Evolutionary conservation across 2,329 filamentous ascomycete genomes (phyloP), one percentile per base, ranked within the genome.

Genomic region (Aspergillus neoniger): DNA sequence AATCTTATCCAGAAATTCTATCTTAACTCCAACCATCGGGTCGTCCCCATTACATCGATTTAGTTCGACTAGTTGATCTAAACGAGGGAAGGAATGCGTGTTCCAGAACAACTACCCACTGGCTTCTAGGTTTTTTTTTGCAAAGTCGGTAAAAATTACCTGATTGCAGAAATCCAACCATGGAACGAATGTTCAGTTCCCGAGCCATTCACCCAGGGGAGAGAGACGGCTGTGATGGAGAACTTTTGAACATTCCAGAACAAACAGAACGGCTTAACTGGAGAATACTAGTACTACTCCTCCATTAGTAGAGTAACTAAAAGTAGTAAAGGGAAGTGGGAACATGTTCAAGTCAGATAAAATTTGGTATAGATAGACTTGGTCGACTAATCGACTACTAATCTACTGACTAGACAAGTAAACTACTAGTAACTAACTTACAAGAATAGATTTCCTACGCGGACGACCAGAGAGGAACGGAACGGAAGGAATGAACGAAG

Each of bases 211-310:
- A 50, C n/a, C 39, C 53, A 55, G 5, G 39, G 43, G 21, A 15
- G 32, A 36, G 32, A 36, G 32, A 28, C 32, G 32, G 28, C 38
- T 21, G 14, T 15, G 15, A 28, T 23, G 9, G 32, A 38, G 52
- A 28, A 10, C n/a, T 25, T 23, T 55, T 49, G 44, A 49, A 50
- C 28, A 19, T 52, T 52, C 56, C 30, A 58, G 56, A 58, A 50
- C 47, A 50, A 14, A 5, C 25, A 28, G 7, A 28, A 8, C 7
- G 32, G 5, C 47, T 50, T 50, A 30, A n/a, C 47, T 12, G 28
- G 41, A 21, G 32, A 36, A 14, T 36, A 36, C 4, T 25, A 4
- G 17, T 28, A 28, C 7, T 28, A 28, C 7, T 28, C 0, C 25
- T 8, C 25, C 25, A 28, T 8, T 28, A 3, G 25, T 28, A 28